A percentile compares a stretch with the other conserved stretches of the same genome.
These are phyloP conservation scores for Chionographis japonica DNA, from an alignment of 106 monocot genomes.

Conservation along the genomic window DNA sequence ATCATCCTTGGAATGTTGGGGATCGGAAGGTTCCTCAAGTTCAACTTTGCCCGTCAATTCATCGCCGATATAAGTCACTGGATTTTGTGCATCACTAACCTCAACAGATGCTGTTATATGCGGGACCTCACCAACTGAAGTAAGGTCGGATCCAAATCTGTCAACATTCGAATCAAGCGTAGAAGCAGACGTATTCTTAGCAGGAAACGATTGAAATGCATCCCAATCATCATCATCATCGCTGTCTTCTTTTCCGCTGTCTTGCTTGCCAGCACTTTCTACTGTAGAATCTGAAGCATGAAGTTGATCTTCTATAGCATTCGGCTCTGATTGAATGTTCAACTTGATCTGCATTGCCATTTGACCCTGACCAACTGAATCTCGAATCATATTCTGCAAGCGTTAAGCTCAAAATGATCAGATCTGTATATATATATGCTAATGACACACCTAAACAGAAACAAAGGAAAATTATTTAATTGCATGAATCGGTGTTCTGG, in stretches of 20 bases:
- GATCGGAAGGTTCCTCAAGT: background rate
- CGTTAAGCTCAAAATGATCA: background rate
- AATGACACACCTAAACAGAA: background rate
- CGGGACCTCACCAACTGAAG: background rate
- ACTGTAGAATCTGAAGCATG: constrained; percentile 16
- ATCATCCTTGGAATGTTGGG: constrained; percentile 1
- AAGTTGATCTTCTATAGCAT: constrained; percentile 10
- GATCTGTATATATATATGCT: background rate
- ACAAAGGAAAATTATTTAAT: too few relatives aligned
- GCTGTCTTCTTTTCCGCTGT: constrained; percentile 16
- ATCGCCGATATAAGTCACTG: background rate
- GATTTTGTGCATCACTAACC: background rate
- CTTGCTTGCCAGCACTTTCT: constrained; percentile 4
- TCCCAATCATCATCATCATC: constrained; percentile 92
- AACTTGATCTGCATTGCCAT: constrained; percentile 14
- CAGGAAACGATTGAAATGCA: constrained; percentile 80
- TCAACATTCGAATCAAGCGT: constrained; percentile 2
- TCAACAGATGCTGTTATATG: background rate
- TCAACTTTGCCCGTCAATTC: background rate
- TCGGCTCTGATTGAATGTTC: constrained; percentile 20
- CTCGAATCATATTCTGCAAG: constrained; percentile 84
- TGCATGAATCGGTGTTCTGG: too few relatives aligned
- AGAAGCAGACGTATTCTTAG: constrained; percentile 23
- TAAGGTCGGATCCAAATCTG: background rate
- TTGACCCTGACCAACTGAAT: constrained; percentile 47